Evolutionary conservation across 257 asterid species (phyloP), one percentile per base, ranked within the genome.

Genomic region (Avicennia marina): DNA sequence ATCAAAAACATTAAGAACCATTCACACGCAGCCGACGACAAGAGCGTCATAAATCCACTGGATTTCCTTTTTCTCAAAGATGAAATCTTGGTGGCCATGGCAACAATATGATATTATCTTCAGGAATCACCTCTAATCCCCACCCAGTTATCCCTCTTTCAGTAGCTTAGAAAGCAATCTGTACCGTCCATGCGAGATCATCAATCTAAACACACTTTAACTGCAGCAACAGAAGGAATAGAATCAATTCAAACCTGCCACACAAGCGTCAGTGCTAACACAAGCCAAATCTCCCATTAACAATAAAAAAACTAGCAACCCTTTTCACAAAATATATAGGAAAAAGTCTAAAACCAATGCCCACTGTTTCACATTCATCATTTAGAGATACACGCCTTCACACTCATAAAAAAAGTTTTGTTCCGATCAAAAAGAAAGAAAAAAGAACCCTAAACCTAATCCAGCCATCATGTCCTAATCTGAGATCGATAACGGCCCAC

Each of bases 21-120:
- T 63, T 88, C 96, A 55, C 90, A 91, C 32, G 75, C 87, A 15
- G 95, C 96, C 15, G 82, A 83, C 48, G 96, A 88, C 72, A 91
- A 75, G 32, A 81, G 64, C 22, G 65, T 56, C 84, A 72, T 75
- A 56, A 78, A 75, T 68, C 81, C 87, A 40, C 43, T 36, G 19
- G 70, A 72, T 41, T 63, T 72, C 56, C 61, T 64, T 71, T 61
- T 74, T 60, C 64, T 77, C 51, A 45, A 40, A 47, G 75, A 63
- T 44, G 86, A 72, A 62, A 67, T 48, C 65, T 82, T 80, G 16
- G 72, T 64, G 60, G 78, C 87, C 95, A 85, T 81, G 62, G 65
- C 70, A 59, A 25, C 62, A 34, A 61, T 56, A 36, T 36, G 10
- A 5, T 7, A 36, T 5, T 11, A 73, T 53, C 75, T 40, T 73